Percentiles rank a stretch among this genome's conserved stretches.
Evolutionary conservation across 2,329 filamentous ascomycete species (phyloP).

Genomic region (Fusarium virguliforme): DNA sequence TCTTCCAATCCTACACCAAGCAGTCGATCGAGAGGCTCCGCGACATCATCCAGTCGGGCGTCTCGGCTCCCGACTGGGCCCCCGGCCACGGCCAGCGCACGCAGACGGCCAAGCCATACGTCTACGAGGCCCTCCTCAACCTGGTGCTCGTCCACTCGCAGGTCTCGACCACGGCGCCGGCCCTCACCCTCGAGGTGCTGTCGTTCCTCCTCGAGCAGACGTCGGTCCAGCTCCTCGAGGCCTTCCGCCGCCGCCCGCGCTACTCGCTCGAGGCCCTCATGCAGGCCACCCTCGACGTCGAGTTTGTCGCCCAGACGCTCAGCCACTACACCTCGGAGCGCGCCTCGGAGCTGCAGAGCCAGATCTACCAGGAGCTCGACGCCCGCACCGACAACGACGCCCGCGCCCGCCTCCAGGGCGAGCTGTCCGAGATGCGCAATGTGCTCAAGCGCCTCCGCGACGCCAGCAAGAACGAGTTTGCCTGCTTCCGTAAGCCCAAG

Average conservation of each 20-base stretch:
- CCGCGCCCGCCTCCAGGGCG: slow-evolving; percentile 83
- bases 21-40: slow-evolving; percentile 80
- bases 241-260: slow-evolving; percentile 77
- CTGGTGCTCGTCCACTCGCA: slow-evolving; percentile 95
- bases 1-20: slow-evolving; percentile 93
- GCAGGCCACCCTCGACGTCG: slow-evolving; percentile 97
- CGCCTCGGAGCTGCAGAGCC: slow-evolving; percentile 85
- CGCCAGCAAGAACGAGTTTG: slow-evolving; percentile 87
- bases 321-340: slow-evolving; percentile 89
- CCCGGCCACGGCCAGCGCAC: slow-evolving; percentile 73
- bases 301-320: slow-evolving; percentile 95
- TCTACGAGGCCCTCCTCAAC: slow-evolving; percentile 87
- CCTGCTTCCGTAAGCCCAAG: slow-evolving; percentile 82
- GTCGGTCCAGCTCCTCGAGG: slow-evolving; percentile 83
- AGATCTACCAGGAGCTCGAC: slow-evolving; percentile 94
- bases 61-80: slow-evolving; percentile 80
- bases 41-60: slow-evolving; percentile 79
- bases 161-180: slow-evolving; percentile 83
- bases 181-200: slow-evolving; percentile 85
- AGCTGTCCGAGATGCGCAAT: slow-evolving; percentile 90
- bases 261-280: slow-evolving; percentile 89
- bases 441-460: slow-evolving; percentile 89
- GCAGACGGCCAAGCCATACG: slow-evolving; percentile 85
- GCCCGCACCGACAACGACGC: slow-evolving; percentile 90
- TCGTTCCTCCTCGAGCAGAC: slow-evolving; percentile 89